Conservation (phyloP, 164 flowering plant genomes). For the Paratinospora sagittata region DNA sequence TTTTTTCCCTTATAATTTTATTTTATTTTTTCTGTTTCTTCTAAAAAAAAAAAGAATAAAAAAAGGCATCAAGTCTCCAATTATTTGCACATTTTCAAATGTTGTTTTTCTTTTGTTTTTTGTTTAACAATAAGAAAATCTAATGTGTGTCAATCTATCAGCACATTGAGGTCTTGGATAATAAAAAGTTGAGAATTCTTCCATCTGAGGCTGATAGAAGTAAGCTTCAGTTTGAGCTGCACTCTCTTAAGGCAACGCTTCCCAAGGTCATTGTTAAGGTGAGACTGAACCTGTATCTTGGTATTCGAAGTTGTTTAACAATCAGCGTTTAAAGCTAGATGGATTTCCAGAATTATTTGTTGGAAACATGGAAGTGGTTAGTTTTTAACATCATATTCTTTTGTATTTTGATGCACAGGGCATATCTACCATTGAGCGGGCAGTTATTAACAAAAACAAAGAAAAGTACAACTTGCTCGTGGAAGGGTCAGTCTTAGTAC, state of each 20-base stretch:
- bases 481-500: constrained; percentile 72
- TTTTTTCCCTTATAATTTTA: too few species aligned
- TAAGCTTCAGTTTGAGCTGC: constrained; percentile 56
- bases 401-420: constrained; percentile 50
- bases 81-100: not conserved
- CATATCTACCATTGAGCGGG: constrained; percentile 69
- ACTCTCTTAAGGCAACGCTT: constrained; percentile 47
- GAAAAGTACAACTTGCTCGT: constrained; percentile 49
- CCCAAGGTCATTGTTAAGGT: constrained; percentile 75
- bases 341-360: not conserved
- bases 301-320: too few species aligned
- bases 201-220: constrained; percentile 44
- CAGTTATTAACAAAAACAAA: constrained; percentile 42
- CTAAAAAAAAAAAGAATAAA: too few species aligned
- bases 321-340: not conserved
- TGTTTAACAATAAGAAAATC: constrained; percentile 9
- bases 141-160: constrained; percentile 25
- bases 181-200: constrained; percentile 43
- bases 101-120: not conserved
- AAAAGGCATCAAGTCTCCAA: not conserved
- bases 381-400: not conserved
- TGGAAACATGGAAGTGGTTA: too few species aligned
- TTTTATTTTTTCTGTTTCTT: too few species aligned
- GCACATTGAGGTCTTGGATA: constrained; percentile 51
- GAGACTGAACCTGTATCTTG: constrained; percentile 12